phyloP scores from a whole-genome alignment of 257 asterid species.

The Solanum ahanhuiri region DNA sequence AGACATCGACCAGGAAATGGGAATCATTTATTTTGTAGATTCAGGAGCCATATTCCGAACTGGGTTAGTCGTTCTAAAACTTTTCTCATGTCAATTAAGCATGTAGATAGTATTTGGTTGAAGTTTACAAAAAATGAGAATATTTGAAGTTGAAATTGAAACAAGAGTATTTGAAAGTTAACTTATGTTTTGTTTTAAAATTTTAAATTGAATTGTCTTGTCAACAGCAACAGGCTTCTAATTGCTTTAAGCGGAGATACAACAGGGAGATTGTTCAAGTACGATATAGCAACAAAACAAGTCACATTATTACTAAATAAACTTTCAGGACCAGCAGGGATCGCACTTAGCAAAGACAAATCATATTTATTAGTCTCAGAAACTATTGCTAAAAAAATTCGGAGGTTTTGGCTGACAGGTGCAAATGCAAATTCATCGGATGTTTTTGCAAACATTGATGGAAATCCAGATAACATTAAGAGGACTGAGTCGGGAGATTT shows the following conservation, averaged over 20 bases:
- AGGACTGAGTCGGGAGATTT: neutral
- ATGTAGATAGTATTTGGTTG: too few species aligned
- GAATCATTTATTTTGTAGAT: neutral
- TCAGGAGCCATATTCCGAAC: neutral
- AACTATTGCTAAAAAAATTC: neutral
- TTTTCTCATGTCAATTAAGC: neutral
- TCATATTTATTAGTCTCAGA: neutral
- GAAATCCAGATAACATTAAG: neutral
- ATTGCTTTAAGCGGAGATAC: neutral
- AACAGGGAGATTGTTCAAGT: neutral
- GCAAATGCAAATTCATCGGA: neutral
- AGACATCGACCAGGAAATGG: neutral
- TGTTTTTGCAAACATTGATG: neutral
- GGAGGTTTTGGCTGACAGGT: neutral
- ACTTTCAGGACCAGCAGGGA: neutral
- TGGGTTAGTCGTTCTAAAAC: neutral
- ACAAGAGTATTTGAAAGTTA: too few species aligned
- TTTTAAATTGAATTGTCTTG: neutral
- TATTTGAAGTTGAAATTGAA: too few species aligned
- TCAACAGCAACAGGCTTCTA: neutral
- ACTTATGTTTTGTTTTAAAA: too few species aligned
- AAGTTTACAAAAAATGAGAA: fast-evolving
- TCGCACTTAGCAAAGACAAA: neutral
- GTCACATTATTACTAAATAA: neutral
- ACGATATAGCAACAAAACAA: neutral